Conservation (phyloP, 2,329 filamentous ascomycete genomes). For the Sporothrix brasiliensis region DNA sequence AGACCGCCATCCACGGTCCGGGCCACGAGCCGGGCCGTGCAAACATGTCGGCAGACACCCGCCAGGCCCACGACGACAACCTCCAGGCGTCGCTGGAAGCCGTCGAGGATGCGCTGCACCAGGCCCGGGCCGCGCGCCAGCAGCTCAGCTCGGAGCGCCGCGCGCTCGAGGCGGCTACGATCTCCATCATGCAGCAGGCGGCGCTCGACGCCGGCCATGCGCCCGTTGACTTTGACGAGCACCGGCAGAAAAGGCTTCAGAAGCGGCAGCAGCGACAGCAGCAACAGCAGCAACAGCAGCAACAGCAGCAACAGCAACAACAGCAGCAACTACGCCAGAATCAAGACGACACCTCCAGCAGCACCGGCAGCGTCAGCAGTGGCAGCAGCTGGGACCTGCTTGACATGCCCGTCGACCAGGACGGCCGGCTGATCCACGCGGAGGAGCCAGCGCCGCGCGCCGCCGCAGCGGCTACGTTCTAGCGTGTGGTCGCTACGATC, state of each 20-base stretch:
- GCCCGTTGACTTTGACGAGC: slow-evolving; percentile 37
- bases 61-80: neutral
- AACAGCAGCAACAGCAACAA: neutral
- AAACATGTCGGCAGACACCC: neutral
- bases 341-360: neutral
- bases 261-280: neutral
- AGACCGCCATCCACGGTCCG: neutral
- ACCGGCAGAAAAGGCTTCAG: neutral
- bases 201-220: slow-evolving; percentile 39
- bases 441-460: neutral
- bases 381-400: slow-evolving; percentile 25
- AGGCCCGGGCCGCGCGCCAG: slow-evolving; percentile 35
- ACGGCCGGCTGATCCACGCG: neutral
- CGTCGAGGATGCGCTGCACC: slow-evolving; percentile 38
- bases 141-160: slow-evolving; percentile 35
- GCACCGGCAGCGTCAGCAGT: slow-evolving; percentile 4
- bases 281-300: neutral
- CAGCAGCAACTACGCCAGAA: slow-evolving; percentile 17
- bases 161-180: slow-evolving; percentile 36
- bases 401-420: slow-evolving; percentile 18
- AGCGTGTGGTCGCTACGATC: neutral
- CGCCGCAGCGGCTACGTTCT: neutral
- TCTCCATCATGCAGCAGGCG: slow-evolving; percentile 42
- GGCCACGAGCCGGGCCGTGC: neutral
- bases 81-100: slow-evolving; percentile 32